phyloP scores from a whole-genome alignment of 345 rosid species.

The Dipteronia sinensis region DNA sequence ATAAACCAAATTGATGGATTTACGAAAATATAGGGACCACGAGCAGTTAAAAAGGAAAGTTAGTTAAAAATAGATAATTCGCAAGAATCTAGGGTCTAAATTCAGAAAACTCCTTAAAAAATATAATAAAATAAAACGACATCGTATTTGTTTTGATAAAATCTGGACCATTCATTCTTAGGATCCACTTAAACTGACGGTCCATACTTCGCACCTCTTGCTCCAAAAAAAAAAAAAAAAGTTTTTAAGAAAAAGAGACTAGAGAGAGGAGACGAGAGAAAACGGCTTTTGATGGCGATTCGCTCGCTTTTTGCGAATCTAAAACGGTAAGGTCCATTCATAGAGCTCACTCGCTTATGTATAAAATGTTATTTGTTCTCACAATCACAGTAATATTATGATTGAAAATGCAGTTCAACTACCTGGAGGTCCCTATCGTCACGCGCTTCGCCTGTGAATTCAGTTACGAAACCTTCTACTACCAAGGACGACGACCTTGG shows the following conservation, averaged over 20 bases:
- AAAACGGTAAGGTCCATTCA: conserved; percentile 11
- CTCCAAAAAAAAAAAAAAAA: background rate
- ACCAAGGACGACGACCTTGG: conserved; percentile 22
- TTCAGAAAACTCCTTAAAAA: background rate
- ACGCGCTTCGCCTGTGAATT: conserved; percentile 15
- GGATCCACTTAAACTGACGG: background rate
- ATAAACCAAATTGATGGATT: too few relatives aligned
- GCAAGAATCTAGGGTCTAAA: too few relatives aligned
- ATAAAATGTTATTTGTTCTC: background rate
- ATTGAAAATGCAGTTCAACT: background rate
- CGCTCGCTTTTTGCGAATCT: conserved; percentile 20
- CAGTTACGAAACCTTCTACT: background rate
- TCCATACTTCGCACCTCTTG: background rate
- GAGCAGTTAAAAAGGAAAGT: too few relatives aligned
- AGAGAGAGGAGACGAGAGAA: background rate
- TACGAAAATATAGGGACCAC: too few relatives aligned
- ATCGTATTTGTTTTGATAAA: background rate
- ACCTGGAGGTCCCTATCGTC: conserved; percentile 34
- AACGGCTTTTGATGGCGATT: conserved; percentile 30
- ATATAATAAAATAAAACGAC: background rate
- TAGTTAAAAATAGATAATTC: too few relatives aligned
- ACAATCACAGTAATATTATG: background rate
- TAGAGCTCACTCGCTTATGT: background rate
- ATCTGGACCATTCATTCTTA: background rate
- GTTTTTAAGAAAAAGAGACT: too few relatives aligned